Base-by-base conservation (phyloP, 805 yeast species). In the Lipomyces orientalis region DNA sequence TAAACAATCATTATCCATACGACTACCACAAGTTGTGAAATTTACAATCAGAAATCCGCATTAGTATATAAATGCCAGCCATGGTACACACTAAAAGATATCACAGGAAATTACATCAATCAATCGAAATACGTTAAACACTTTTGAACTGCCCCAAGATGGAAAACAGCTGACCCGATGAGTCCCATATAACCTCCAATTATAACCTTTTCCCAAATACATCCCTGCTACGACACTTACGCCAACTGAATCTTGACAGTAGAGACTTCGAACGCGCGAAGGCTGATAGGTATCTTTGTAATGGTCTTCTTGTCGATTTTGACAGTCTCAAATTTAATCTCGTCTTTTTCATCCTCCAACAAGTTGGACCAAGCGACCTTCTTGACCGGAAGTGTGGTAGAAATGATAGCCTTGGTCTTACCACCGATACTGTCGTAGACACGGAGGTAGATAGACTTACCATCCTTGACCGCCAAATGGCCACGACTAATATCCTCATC, bases 341-440 rank as follows among this genome's bases (percentile, higher is more conserved):
- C 75, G 57, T 75, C 79, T 14, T 76, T 49, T 55, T 79, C 81
- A 63, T 83, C 84, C 67, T 81, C 85, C 55, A 80, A 74, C 35
- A 78, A 68, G 64, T 81, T 80, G 37, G 82, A 82, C 64, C 79
- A 77, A 9, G 86, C 86, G 5, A 89, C 87, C 74, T 85, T 83
- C 75, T 76, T 80, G 6, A 89, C 87, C 0, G 85, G 81, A 46
- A 84, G 77, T 22, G 79, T 77, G 43, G 89, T 80, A 22, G 76
- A 76, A 43, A 93, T 76, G 4, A 72, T 75, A 1, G 90, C 93
- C 2, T 74, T 75, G 0, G 90, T 82, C 62, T 81, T 81, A 58
- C 98, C 98, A 6, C 99, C 99, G 57, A 94, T 81, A 0, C 97
- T 81, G 76, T 94, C 99, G 78, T 93, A 94, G 0, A 92, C 84